Evolutionary conservation across 129 eudicot species (phyloP).

Genomic region (Pittosporum tobira): DNA sequence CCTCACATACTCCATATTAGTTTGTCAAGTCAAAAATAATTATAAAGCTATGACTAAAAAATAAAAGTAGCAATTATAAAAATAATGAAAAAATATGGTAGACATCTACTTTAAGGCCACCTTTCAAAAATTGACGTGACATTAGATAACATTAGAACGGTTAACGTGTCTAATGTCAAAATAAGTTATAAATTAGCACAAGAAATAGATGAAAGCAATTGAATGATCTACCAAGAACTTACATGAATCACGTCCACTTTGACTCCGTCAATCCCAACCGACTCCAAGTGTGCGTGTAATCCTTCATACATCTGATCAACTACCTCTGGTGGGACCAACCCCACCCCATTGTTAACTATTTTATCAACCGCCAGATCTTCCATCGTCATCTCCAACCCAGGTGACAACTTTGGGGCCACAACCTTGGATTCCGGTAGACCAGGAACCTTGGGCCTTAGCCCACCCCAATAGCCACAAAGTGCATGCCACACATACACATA

Average conservation of each 20-base stretch:
- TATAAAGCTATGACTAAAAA: too few species aligned
- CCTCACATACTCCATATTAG: too few species aligned
- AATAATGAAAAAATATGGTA: not conserved
- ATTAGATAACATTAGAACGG: not conserved
- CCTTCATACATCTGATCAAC: constrained; percentile 72
- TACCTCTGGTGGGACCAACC: constrained; percentile 67
- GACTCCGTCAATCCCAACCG: constrained; percentile 86
- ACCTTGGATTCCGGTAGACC: constrained; percentile 54
- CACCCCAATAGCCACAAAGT: constrained; percentile 98
- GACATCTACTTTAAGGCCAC: not conserved
- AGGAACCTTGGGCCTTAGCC: constrained; percentile 56
- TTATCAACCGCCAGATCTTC: constrained; percentile 90
- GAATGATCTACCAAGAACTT: constrained; percentile 13
- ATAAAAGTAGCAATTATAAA: too few species aligned
- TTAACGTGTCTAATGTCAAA: too few species aligned
- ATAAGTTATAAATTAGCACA: not conserved
- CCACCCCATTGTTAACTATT: constrained; percentile 78
- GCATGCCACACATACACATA: constrained; percentile 97
- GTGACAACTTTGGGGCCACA: constrained; percentile 57
- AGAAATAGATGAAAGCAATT: not conserved
- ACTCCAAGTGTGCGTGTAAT: constrained; percentile 58
- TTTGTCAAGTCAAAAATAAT: too few species aligned
- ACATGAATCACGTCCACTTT: constrained; percentile 94
- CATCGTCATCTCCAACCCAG: constrained; percentile 71
- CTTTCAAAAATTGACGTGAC: too few species aligned